These are phyloP conservation scores for Candida xyloterini DNA, from an alignment of 805 yeast species.

Conservation along the genomic window DNA sequence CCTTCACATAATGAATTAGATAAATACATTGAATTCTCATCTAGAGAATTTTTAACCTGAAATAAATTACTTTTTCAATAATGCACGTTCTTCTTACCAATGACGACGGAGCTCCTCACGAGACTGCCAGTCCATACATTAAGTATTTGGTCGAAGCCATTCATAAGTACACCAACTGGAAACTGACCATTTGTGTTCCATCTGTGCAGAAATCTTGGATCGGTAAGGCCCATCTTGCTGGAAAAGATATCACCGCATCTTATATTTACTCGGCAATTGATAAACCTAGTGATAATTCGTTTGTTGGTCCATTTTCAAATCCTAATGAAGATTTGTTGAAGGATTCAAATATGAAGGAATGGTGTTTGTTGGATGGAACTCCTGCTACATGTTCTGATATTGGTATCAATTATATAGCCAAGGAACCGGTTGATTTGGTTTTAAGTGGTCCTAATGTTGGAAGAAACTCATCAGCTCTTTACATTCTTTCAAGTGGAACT, in stretches of 20 bases:
- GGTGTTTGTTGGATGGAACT: conserved; percentile 88
- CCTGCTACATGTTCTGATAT: conserved; percentile 96
- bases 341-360: conserved; percentile 57
- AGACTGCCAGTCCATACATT: conserved; percentile 76
- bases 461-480: conserved; percentile 84
- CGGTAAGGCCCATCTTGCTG: conserved; percentile 94
- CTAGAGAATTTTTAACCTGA: conserved; percentile 4
- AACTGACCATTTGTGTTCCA: conserved; percentile 80
- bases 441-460: conserved; percentile 96
- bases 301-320: conserved; percentile 62
- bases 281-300: conserved; percentile 47
- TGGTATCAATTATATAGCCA: conserved; percentile 70
- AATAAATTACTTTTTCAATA: conserved; percentile 14
- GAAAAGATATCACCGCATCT: conserved; percentile 55
- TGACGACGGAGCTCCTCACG: conserved; percentile 94
- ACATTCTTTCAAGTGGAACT: conserved; percentile 89
- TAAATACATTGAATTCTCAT: background rate
- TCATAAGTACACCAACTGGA: conserved; percentile 69
- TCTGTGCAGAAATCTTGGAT: conserved; percentile 91
- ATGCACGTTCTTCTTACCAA: conserved; percentile 56
- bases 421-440: conserved; percentile 74
- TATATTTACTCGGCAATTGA: conserved; percentile 59
- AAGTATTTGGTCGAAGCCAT: conserved; percentile 76
- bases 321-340: conserved; percentile 42
- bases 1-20: conserved; percentile 2